Base-by-base conservation (phyloP, 1,284 basidiomycete species). In the Cryptococcus sp. region DNA sequence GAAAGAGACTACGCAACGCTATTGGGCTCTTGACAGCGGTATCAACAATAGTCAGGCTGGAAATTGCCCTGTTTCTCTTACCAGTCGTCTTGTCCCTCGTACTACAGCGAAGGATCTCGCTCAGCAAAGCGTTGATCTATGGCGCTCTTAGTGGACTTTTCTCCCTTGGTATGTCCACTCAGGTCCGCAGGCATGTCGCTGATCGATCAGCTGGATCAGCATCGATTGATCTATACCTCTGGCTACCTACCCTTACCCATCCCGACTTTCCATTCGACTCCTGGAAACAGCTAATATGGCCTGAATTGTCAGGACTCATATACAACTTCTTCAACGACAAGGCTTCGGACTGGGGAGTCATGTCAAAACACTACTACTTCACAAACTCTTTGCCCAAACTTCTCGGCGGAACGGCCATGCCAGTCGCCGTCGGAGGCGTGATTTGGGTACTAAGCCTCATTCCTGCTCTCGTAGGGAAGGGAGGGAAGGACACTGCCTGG, bases 251-350 rank as follows among this genome's bases (percentile, higher is more conserved):
- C 4, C 58, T 67, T 25, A 65, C 66, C 7, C 66, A 68, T 46
- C 54, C 61, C 14, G 61, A 60, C 11, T 56, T 67, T 23, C 66
- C 66, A 0, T 72, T 70, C 53, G 61, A 46, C 11, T 65, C 63
- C 1, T 45, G 53, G 22, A 56, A 41, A 54, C 79, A 77, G 65
- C 78, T 81, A 7, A 67, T 92, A 1, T 97, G 92, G 92, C 94
- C 94, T 0, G 96, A 98, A 68, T 77, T 91, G 14, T 78, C 83
- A 4, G 82, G 84, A 1, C 62, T 93, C 19, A 82, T 86, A 57
- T 98, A 91, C 78, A 98, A 98, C 66, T 83, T 97, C 22, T 77
- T 86, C 16, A 75, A 91, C 67, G 91, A 91, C 21, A 89, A 94
- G 68, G 86, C 87, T 44, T 77, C 84, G 0, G 84, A 94, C 23